Evolutionary conservation across 2,329 filamentous ascomycete genomes (phyloP).

Genomic region (Sporothrix pseudoabietina): DNA sequence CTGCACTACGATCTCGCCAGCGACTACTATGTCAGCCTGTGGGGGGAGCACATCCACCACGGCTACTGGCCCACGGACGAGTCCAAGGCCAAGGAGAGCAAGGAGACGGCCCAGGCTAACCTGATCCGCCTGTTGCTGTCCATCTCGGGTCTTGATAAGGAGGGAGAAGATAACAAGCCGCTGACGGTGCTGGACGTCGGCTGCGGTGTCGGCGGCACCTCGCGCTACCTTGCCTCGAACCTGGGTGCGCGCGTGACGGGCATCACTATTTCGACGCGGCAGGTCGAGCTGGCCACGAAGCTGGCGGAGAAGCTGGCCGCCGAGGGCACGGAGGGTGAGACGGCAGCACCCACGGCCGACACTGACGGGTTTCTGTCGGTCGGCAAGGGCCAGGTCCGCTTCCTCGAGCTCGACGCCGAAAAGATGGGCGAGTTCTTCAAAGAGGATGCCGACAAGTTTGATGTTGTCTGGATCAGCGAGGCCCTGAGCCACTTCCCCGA

Average conservation of each 20-base stretch:
- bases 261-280: conserved; percentile 61
- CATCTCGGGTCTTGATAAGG: conserved; percentile 45
- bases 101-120: conserved; percentile 60
- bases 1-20: conserved; percentile 63
- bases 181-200: conserved; percentile 59
- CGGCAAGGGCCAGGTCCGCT: conserved; percentile 53
- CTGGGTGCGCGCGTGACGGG: conserved; percentile 58
- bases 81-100: conserved; percentile 53
- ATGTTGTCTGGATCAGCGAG: conserved; percentile 64
- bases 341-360: conserved; percentile 32
- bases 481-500: conserved; percentile 63
- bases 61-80: conserved; percentile 58
- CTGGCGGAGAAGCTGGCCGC: conserved; percentile 48
- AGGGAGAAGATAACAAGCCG: conserved; percentile 21
- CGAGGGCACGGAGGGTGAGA: conserved; percentile 34
- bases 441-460: conserved; percentile 46
- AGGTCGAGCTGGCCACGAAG: conserved; percentile 60
- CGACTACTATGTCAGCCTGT: conserved; percentile 63
- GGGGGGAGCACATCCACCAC: conserved; percentile 66
- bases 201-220: conserved; percentile 62
- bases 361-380: conserved; percentile 44
- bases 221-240: conserved; percentile 56
- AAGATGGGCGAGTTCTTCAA: conserved; percentile 58
- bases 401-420: conserved; percentile 63
- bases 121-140: conserved; percentile 59